Base-by-base conservation (phyloP, 306 rosid species). In the Cicer judaicum region DNA sequence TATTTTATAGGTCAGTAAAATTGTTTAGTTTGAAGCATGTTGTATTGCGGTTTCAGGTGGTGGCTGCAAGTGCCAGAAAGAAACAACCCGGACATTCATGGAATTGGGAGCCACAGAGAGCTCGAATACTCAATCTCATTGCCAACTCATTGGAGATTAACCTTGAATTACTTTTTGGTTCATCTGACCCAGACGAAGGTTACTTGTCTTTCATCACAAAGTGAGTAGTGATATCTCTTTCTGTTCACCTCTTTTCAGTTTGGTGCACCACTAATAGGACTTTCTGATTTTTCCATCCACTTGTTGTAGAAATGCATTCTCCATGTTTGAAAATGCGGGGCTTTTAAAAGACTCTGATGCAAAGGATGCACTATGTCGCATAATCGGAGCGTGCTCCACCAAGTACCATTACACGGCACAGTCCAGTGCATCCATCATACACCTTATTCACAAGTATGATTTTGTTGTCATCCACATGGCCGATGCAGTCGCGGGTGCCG, bases 91-190 rank as follows among this genome's bases (percentile, higher is more conserved):
- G 52, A 16, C 90, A 82, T 64, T 85, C 92, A 18, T 91, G 97
- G 98, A 88, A 88, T 70, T 93, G 96, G 98, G 98, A 91, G 83
- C 76, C 88, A 19, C 96, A 88, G 39, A 88, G 98, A 82, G 84
- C 87, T 41, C 89, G 96, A 39, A 87, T 93, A 74, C 97, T 93
- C 63, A 82, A 81, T 42, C 88, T 91, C 79, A 88, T 93, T 80
- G 98, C 97, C 52, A 93, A 90, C 70, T 93, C 98, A 24, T 41
- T 93, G 84, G 98, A 93, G 88, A 85, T 88, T 71, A 93, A 91
- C 79, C 93, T 93, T 60, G 76, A 79, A 57, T 74, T 87, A 83
- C 92, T 93, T 81, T 93, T 93, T 81, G 93, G 98, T 78, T 86
- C 93, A 8, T 52, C 92, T 5, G 86, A 88, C 44, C 83, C 83